Evolutionary conservation across 352 stramenopile species (phyloP).

Genomic region (Globisporangium solare): DNA sequence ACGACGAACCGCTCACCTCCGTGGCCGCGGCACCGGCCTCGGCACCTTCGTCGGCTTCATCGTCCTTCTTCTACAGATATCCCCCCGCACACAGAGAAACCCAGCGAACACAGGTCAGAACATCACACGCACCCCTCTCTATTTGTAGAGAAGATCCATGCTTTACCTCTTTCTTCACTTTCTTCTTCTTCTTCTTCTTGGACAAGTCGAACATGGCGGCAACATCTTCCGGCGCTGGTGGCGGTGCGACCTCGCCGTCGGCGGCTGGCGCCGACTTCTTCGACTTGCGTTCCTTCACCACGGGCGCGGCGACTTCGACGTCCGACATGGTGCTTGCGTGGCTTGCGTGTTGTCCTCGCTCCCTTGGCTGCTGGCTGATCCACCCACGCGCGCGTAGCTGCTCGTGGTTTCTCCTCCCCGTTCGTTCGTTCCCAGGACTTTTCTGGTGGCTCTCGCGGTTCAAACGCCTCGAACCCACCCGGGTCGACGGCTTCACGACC

Average conservation of each 20-base stretch:
- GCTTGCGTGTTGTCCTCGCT: background rate
- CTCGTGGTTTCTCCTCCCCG: conserved; percentile 13
- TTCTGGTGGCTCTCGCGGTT: conserved; percentile 34
- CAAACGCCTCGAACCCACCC: background rate
- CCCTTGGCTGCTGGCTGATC: too few species aligned
- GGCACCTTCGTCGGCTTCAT: conserved; percentile 27
- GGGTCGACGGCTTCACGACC: too few species aligned
- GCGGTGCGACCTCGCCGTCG: conserved; percentile 36
- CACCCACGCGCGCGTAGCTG: background rate
- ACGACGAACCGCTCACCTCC: conserved; percentile 36
- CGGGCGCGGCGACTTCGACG: conserved; percentile 22
- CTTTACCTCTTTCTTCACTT: conserved; percentile 83
- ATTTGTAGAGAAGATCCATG: conserved; percentile 14
- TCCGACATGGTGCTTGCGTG: conserved; percentile 37
- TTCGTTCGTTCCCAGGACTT: conserved; percentile 24
- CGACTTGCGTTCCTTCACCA: conserved; percentile 34
- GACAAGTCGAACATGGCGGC: conserved; percentile 88
- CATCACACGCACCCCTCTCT: background rate
- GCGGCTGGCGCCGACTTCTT: conserved; percentile 24
- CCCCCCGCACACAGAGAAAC: background rate
- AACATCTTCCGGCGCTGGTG: conserved; percentile 77
- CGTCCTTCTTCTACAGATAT: conserved; percentile 48
- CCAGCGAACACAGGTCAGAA: background rate
- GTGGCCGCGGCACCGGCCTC: conserved; percentile 18
- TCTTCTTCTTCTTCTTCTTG: conserved; percentile 93